Base-by-base conservation (phyloP, 1,284 basidiomycete genomes). In the Apiotrichum brassicae region DNA sequence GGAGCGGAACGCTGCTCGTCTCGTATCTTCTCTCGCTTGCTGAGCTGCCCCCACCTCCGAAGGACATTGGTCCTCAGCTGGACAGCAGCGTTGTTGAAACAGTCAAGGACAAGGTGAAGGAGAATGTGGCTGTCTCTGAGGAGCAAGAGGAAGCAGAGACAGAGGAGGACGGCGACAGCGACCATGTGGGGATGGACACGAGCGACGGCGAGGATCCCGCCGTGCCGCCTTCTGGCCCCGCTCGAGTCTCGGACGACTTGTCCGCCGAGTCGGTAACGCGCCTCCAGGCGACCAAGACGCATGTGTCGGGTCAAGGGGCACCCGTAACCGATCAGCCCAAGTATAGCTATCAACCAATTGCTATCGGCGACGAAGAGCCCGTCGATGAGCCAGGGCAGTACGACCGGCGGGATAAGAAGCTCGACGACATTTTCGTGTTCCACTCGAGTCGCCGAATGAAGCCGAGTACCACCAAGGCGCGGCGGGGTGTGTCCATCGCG, bases 1-100 rank as follows among this genome's bases (percentile, higher is more conserved):
- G 87, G 43, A 87, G 86, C 0, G 87, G 87, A 6, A 89, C 85
- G 0, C 78, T 89, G 59, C 84, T 86, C 0, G 88, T 86, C 64
- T 76, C 85, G 7, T 88, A 88, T 66, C 76, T 89, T 2, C 78
- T 89, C n/a, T 78, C 84, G 0, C 73, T 80, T 3, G 75, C 79
- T 32, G 68, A 73, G 44, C 60, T 68, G 3, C 78, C 80, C 3
- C 73, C 70, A 6, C 75, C 79, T 14, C 80, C 81, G 0, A 69
- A 71, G 33, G 47, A 36, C n/a, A n/a, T n/a, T n/a, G n/a, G n/a
- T n/a, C n/a, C n/a, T n/a, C n/a, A n/a, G n/a, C n/a, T n/a, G n/a
- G n/a, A 11, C 32, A 30, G 14, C 28, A 23, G 3, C n/a, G 47
- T 32, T 5, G 26, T 33, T 11, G 32, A 25, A 11, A 16, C 36